Conservation (phyloP, 306 rosid species). For the Ammopiptanthus mongolicus region DNA sequence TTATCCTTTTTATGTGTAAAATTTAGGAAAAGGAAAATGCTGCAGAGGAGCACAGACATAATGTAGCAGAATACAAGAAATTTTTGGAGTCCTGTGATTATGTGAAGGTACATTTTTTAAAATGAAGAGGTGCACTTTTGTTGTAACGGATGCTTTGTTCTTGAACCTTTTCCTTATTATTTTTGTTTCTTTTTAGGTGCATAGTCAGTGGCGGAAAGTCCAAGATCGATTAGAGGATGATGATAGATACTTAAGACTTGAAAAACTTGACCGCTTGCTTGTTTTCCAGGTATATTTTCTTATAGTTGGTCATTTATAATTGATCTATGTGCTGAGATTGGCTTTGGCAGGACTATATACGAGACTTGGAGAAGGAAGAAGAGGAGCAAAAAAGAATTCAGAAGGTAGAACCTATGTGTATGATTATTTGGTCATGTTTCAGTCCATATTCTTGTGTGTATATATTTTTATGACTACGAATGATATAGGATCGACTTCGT, state of each 20-base stretch:
- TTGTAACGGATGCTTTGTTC: slow-evolving; percentile 14
- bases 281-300: slow-evolving; percentile 69
- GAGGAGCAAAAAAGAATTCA: slow-evolving; percentile 85
- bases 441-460: slow-evolving; percentile 17
- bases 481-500: slow-evolving; percentile 60
- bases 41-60: slow-evolving; percentile 72
- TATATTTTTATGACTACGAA: slow-evolving; percentile 1
- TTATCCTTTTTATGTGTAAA: slow-evolving; percentile 8
- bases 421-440: slow-evolving; percentile 16
- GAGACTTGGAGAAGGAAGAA: slow-evolving; percentile 93
- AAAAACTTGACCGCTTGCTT: slow-evolving; percentile 88
- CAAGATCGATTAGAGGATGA: slow-evolving; percentile 99
- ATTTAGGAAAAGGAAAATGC: slow-evolving; percentile 87
- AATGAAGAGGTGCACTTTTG: slow-evolving; percentile 8
- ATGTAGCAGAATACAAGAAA: slow-evolving; percentile 70
- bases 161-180: neutral
- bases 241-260: slow-evolving; percentile 85
- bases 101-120: slow-evolving; percentile 54
- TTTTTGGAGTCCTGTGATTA: slow-evolving; percentile 83
- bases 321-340: slow-evolving; percentile 25
- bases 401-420: slow-evolving; percentile 45
- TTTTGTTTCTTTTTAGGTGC: slow-evolving; percentile 48
- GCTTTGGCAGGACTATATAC: slow-evolving; percentile 80
- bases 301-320: slow-evolving; percentile 17
- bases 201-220: slow-evolving; percentile 90